Conservation (phyloP, 2,329 filamentous ascomycete genomes). For the Aspergillus melleus region DNA sequence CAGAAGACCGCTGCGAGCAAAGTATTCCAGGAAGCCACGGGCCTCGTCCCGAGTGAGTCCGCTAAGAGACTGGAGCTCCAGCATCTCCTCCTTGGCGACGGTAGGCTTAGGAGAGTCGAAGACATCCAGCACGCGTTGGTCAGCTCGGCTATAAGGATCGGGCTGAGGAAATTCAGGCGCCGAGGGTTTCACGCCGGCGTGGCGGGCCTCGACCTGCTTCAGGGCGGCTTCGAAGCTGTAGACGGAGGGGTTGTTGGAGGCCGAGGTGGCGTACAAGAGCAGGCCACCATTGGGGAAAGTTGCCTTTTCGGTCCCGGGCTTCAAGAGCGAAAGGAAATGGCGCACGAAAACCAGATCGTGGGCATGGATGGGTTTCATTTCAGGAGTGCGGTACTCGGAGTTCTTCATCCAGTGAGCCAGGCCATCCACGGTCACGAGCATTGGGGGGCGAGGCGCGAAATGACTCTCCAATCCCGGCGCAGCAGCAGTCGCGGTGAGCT, state of each 20-base stretch:
- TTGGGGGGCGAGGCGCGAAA: slow-evolving; percentile 55
- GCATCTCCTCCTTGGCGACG: slow-evolving; percentile 30
- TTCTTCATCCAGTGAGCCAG: slow-evolving; percentile 77
- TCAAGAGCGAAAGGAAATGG: slow-evolving; percentile 71
- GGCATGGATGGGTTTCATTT: slow-evolving; percentile 75
- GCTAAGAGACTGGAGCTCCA: slow-evolving; percentile 57
- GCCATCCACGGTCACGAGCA: slow-evolving; percentile 77
- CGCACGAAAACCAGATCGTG: slow-evolving; percentile 78
- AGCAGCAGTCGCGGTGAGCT: slow-evolving; percentile 61
- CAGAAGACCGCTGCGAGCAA: slow-evolving; percentile 80
- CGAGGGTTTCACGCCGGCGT: slow-evolving; percentile 36
- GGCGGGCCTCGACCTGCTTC: slow-evolving; percentile 48
- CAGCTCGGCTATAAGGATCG: slow-evolving; percentile 54
- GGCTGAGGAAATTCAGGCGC: slow-evolving; percentile 47
- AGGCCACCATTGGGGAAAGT: slow-evolving; percentile 71
- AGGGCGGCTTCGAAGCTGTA: slow-evolving; percentile 70
- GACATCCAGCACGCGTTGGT: slow-evolving; percentile 53
- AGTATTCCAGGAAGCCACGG: slow-evolving; percentile 85
- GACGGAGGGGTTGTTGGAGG: slow-evolving; percentile 66
- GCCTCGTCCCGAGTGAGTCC: slow-evolving; percentile 75
- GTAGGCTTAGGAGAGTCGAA: slow-evolving; percentile 33
- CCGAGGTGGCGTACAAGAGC: slow-evolving; percentile 71
- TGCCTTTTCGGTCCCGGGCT: slow-evolving; percentile 34
- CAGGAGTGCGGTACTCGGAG: slow-evolving; percentile 71
- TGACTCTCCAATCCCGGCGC: slow-evolving; percentile 44